Percentiles rank a stretch among this genome's conserved stretches.
Conservation (phyloP, 2,329 filamentous ascomycete species). For the Cladosporium sphaerospermum region DNA sequence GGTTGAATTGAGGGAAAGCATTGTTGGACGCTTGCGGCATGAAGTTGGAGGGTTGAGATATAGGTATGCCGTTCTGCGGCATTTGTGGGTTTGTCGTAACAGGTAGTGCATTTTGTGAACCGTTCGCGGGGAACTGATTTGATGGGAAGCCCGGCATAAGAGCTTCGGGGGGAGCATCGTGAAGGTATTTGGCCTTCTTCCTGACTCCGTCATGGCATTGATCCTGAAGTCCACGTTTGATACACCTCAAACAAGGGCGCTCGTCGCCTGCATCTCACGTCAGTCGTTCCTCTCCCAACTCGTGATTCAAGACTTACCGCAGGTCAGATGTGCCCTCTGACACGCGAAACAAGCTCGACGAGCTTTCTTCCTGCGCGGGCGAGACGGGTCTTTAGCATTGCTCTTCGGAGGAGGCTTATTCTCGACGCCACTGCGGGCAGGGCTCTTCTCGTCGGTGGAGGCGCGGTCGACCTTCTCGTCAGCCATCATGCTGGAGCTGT, state of each 20-base stretch:
- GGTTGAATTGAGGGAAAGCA: slow-evolving; percentile 35
- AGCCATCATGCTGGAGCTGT: slow-evolving; percentile 38
- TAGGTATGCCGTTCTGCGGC: slow-evolving; percentile 16
- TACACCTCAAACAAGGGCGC: slow-evolving; percentile 85
- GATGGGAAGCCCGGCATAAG: slow-evolving; percentile 77
- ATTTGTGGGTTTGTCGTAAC: slow-evolving; percentile 4
- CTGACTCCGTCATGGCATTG: slow-evolving; percentile 92
- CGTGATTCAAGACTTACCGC: slow-evolving; percentile 62
- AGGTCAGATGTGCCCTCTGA: slow-evolving; percentile 94
- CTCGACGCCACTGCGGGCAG: slow-evolving; percentile 29
- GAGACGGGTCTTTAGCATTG: slow-evolving; percentile 77
- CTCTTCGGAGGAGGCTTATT: slow-evolving; percentile 28
- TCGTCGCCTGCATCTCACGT: slow-evolving; percentile 67
- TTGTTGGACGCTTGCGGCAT: slow-evolving; percentile 35
- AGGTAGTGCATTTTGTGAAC: slow-evolving; percentile 1
- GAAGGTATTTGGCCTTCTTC: slow-evolving; percentile 98
- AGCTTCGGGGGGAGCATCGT: slow-evolving; percentile 87
- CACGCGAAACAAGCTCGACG: slow-evolving; percentile 93
- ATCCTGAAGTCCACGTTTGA: slow-evolving; percentile 86
- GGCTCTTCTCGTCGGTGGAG: slow-evolving; percentile 33
- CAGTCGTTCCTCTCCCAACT: slow-evolving; percentile 18
- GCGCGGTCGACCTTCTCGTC: slow-evolving; percentile 35
- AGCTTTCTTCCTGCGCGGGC: slow-evolving; percentile 91
- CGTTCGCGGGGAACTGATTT: slow-evolving; percentile 45
- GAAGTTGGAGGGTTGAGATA: slow-evolving; percentile 35